Evolutionary conservation across 1,284 basidiomycete genomes (phyloP).

Genomic region (Ganoderma lingzhi): DNA sequence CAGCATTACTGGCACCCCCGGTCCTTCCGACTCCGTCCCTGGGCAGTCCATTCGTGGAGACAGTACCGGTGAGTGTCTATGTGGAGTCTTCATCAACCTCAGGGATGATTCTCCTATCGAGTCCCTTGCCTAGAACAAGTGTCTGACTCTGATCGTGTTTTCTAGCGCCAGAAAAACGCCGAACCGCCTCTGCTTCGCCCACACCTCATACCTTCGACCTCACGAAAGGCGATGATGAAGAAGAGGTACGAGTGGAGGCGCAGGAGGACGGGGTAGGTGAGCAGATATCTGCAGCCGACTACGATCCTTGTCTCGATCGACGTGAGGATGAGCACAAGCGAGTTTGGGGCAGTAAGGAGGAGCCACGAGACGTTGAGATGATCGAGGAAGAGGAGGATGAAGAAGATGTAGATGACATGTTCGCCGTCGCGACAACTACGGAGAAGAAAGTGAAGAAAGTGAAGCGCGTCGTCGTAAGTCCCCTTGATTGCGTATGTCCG

Average conservation of each 20-base stretch:
- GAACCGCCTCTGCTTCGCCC: constrained; percentile 63
- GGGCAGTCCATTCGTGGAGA: constrained; percentile 14
- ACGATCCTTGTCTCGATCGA: constrained; percentile 88
- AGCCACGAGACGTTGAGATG: constrained; percentile 57
- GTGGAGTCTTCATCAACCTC: background rate
- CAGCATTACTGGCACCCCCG: constrained; percentile 51
- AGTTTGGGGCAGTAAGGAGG: constrained; percentile 55
- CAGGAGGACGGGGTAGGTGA: constrained; percentile 59
- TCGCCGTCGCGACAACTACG: constrained; percentile 79
- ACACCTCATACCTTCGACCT: constrained; percentile 64
- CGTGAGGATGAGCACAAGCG: constrained; percentile 82
- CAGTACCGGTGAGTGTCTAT: constrained; percentile 24
- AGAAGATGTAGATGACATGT: constrained; percentile 86
- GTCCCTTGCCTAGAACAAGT: background rate
- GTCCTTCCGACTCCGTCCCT: constrained; percentile 25
- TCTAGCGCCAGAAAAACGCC: constrained; percentile 50
- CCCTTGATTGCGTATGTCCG: constrained; percentile 4
- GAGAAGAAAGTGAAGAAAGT: constrained; percentile 70
- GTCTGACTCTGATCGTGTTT: background rate
- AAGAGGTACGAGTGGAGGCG: constrained; percentile 49
- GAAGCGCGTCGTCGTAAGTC: constrained; percentile 60
- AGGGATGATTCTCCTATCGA: background rate
- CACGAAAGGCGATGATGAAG: constrained; percentile 65
- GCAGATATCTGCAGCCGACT: constrained; percentile 91
- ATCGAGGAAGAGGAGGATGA: constrained; percentile 66